A percentile compares a stretch with the other conserved stretches of the same genome.
Evolutionary conservation across 148 eudicot species (phyloP).

Genomic region (Selenicereus undatus): DNA sequence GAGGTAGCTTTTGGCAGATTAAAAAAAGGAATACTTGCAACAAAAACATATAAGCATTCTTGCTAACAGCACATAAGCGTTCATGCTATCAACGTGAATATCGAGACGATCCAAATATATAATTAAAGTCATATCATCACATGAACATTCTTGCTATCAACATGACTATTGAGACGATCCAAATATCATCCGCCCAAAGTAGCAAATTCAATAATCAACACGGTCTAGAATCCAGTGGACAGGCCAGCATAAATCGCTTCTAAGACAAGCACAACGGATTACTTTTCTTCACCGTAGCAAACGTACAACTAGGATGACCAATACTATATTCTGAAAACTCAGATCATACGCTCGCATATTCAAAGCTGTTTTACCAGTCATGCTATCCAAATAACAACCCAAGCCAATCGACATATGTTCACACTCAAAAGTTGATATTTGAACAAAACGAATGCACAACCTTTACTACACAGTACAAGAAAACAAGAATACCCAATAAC

Average conservation of each 20-base stretch:
- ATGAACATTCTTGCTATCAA: not conserved
- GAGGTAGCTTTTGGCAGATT: too few species aligned
- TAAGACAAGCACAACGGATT: not conserved
- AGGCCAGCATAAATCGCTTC: too few species aligned
- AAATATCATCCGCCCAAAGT: not conserved
- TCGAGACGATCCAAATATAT: too few species aligned
- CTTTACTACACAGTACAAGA: not conserved
- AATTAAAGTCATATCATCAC: too few species aligned
- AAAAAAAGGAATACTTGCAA: too few species aligned
- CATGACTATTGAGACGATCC: not conserved
- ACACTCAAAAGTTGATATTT: not conserved
- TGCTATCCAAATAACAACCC: not conserved
- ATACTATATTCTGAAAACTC: not conserved
- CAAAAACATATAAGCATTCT: too few species aligned
- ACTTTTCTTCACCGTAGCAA: not conserved
- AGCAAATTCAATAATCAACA: not conserved
- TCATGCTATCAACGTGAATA: too few species aligned
- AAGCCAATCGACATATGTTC: not conserved
- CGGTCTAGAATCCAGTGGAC: too few species aligned
- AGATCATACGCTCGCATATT: not conserved
- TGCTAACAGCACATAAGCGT: too few species aligned
- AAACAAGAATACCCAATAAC: not conserved
- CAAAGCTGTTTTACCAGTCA: not conserved
- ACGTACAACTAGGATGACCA: not conserved
- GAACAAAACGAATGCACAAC: not conserved